Conservation (phyloP, 208 protist genomes). For the Phytomonas sp. region DNA sequence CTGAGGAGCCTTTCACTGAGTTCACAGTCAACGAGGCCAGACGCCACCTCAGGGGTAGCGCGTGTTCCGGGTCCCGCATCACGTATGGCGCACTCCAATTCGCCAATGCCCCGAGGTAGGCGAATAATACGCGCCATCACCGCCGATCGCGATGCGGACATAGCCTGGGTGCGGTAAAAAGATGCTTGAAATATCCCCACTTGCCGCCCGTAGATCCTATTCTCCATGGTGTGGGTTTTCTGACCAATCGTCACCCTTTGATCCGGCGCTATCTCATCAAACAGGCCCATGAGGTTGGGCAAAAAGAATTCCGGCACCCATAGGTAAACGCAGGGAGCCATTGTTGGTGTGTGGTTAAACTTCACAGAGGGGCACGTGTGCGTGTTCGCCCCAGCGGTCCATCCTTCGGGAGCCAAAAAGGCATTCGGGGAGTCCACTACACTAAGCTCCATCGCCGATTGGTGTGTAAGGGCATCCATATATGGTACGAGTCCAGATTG, state of each 20-base stretch:
- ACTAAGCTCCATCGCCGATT: neutral
- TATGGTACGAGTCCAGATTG: neutral
- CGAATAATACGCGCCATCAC: neutral
- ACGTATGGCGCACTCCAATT: neutral
- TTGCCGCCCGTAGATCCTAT: neutral
- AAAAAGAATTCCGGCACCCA: neutral
- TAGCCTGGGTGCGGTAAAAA: neutral
- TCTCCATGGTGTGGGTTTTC: neutral
- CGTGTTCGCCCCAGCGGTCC: neutral
- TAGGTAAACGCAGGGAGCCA: neutral
- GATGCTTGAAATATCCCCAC: neutral
- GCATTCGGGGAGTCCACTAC: neutral
- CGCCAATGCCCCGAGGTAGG: neutral
- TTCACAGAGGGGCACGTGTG: neutral
- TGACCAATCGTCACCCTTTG: neutral
- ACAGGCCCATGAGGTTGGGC: neutral
- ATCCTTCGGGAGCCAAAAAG: neutral
- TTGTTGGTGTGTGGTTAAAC: neutral
- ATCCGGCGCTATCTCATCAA: neutral
- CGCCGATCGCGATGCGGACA: neutral
- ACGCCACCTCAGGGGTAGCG: neutral
- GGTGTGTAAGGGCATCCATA: neutral
- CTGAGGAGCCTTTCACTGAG: neutral
- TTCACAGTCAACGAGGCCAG: neutral
- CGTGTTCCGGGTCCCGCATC: neutral